Percentiles rank a stretch among this genome's conserved stretches.
Conservation (phyloP, 805 yeast genomes). For the Pichia pseudocactophila region DNA sequence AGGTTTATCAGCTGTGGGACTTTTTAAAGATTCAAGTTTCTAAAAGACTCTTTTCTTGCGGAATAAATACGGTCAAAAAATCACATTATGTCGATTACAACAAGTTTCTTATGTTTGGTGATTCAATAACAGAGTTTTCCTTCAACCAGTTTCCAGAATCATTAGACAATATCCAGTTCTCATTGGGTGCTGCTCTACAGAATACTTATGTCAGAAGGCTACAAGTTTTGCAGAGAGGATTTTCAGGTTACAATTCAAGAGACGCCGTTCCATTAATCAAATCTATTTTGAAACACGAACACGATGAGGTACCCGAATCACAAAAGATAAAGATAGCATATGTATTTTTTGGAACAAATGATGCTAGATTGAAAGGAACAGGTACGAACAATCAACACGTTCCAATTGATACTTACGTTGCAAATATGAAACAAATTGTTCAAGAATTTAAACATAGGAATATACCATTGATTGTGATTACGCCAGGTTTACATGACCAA, state of each 20-base stretch:
- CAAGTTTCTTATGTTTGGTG: conserved; percentile 29
- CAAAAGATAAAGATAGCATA: conserved; percentile 35
- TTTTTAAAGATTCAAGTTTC: neutral
- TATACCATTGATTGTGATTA: conserved; percentile 48
- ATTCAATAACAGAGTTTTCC: conserved; percentile 29
- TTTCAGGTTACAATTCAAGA: conserved; percentile 63
- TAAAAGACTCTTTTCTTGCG: neutral
- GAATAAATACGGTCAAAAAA: too few species aligned
- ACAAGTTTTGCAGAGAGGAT: conserved; percentile 70
- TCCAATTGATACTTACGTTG: conserved; percentile 37
- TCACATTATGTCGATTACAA: conserved; percentile 11
- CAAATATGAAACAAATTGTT: conserved; percentile 41
- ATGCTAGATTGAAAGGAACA: conserved; percentile 32
- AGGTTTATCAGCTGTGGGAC: neutral
- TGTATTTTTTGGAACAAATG: conserved; percentile 79
- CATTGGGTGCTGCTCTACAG: conserved; percentile 25
- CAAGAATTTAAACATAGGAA: conserved; percentile 30
- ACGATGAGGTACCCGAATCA: conserved; percentile 24
- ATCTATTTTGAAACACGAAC: conserved; percentile 42
- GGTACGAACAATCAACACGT: conserved; percentile 35
- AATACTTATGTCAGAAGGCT: conserved; percentile 47
- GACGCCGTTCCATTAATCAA: conserved; percentile 46
- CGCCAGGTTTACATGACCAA: conserved; percentile 51
- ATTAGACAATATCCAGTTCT: conserved; percentile 13
- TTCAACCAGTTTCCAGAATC: conserved; percentile 18